Percentiles rank a stretch among this genome's conserved stretches.
Conservation (phyloP, 2,329 filamentous ascomycete genomes). For the Neopestalotiopsis sp. region DNA sequence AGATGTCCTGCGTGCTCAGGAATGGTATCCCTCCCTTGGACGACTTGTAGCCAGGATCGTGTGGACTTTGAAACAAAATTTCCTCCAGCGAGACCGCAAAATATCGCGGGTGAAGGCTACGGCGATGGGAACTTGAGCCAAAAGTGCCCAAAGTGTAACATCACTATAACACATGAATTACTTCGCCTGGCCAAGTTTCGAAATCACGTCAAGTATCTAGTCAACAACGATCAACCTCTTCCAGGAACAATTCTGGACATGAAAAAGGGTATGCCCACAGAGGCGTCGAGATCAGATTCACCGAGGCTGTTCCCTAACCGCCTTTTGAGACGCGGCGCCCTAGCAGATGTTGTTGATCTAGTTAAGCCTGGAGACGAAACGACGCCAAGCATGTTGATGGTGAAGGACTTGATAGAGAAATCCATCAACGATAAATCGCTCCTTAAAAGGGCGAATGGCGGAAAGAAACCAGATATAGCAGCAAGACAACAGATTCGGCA, state of each 20-base stretch:
- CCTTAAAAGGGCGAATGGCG: not conserved
- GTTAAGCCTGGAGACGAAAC: constrained; percentile 11
- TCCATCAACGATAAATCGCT: constrained; percentile 10
- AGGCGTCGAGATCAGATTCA: constrained; percentile 3
- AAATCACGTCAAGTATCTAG: constrained; percentile 9
- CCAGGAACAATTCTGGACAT: constrained; percentile 7
- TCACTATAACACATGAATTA: not conserved
- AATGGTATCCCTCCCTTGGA: not conserved
- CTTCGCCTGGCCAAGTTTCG: not conserved
- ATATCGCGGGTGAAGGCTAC: constrained; percentile 1
- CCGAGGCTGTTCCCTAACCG: constrained; percentile 10
- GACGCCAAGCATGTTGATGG: constrained; percentile 10
- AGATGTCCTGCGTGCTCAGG: constrained; percentile 13
- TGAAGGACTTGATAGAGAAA: constrained; percentile 4
- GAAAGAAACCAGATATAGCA: constrained; percentile 5
- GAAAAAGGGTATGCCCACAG: constrained; percentile 5
- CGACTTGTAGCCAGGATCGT: constrained; percentile 8
- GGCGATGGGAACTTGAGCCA: not conserved
- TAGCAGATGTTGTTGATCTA: constrained; percentile 12
- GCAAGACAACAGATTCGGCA: constrained; percentile 8
- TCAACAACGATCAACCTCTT: constrained; percentile 14
- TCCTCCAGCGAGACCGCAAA: not conserved
- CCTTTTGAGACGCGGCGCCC: constrained; percentile 5
- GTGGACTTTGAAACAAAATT: not conserved
- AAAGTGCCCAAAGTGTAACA: not conserved